Percentiles rank a stretch among this genome's conserved stretches.
Evolutionary conservation across 352 stramenopile genomes (phyloP).

Genomic region (Phytopythium montanum): DNA sequence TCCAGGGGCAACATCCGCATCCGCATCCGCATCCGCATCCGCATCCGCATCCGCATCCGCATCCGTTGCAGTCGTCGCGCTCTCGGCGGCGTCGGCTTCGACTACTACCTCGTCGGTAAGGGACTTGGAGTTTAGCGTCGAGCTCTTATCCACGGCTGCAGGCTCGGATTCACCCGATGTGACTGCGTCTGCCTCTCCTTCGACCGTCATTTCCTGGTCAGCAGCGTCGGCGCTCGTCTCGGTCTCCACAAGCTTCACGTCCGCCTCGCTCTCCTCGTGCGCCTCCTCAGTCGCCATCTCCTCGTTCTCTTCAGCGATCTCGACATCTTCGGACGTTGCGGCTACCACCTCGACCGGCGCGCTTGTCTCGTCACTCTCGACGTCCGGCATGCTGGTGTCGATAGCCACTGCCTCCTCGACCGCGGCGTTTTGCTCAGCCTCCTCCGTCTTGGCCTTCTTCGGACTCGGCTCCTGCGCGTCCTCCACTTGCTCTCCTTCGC

Average conservation of each 20-base stretch:
- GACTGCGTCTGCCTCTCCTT: not conserved
- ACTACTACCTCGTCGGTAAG: not conserved
- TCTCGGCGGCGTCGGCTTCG: not conserved
- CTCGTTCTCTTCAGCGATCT: not conserved
- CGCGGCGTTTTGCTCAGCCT: constrained; percentile 11
- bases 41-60: not conserved
- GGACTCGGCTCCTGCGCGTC: constrained; percentile 12
- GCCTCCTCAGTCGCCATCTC: not conserved
- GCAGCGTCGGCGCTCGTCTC: not conserved
- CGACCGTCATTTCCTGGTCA: not conserved
- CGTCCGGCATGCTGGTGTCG: not conserved
- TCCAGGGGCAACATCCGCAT: too few relatives aligned
- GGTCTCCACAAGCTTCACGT: not conserved
- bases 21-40: not conserved
- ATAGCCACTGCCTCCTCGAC: not conserved
- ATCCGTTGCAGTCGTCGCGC: not conserved
- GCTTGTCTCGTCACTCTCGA: not conserved
- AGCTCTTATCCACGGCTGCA: not conserved
- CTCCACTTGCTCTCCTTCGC: constrained; percentile 20
- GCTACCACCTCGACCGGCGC: not conserved
- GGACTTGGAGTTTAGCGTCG: not conserved
- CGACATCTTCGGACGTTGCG: not conserved
- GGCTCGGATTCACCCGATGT: not conserved
- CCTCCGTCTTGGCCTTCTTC: constrained; percentile 30
- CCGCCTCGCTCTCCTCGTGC: not conserved